Conservation (phyloP, 2,329 filamentous ascomycete species). For the Biscogniauxia marginata region DNA sequence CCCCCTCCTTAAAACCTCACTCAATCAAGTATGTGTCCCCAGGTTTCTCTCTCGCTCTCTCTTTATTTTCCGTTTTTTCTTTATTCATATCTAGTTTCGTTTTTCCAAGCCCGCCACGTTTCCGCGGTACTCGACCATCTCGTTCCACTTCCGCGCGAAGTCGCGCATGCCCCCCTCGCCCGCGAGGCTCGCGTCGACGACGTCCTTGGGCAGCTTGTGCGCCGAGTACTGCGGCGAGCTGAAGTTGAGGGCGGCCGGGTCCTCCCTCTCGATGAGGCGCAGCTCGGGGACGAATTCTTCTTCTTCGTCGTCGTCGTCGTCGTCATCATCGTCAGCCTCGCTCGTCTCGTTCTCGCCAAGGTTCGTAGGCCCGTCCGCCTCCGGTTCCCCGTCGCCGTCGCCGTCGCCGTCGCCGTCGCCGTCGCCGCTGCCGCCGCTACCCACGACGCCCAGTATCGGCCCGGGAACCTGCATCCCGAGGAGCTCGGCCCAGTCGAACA, state of each 20-base stretch:
- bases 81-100: slow-evolving; percentile 17
- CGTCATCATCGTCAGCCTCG: slow-evolving; percentile 49
- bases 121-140: slow-evolving; percentile 41
- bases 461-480: slow-evolving; percentile 65
- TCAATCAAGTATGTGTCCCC: too few species aligned
- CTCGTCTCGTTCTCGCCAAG: slow-evolving; percentile 34
- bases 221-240: slow-evolving; percentile 86
- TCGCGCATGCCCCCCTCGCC: slow-evolving; percentile 78
- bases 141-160: slow-evolving; percentile 74
- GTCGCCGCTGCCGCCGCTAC: slow-evolving; percentile 36
- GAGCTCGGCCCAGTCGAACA: slow-evolving; percentile 89
- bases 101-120: slow-evolving; percentile 30
- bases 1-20: too few species aligned
- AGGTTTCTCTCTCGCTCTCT: background rate
- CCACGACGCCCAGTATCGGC: slow-evolving; percentile 53
- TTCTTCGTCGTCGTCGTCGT: slow-evolving; percentile 55
- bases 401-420: too few species aligned
- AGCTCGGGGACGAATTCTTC: slow-evolving; percentile 72
- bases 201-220: slow-evolving; percentile 91
- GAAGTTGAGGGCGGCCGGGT: slow-evolving; percentile 87
- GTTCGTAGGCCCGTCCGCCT: slow-evolving; percentile 35
- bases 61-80: background rate
- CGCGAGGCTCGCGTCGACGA: slow-evolving; percentile 69
- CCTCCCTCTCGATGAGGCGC: slow-evolving; percentile 76
- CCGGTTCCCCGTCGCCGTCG: slow-evolving; percentile 37